Conservation (phyloP, 768 basidiomycete genomes). For the Gloeopeniophorella convolvens region DNA sequence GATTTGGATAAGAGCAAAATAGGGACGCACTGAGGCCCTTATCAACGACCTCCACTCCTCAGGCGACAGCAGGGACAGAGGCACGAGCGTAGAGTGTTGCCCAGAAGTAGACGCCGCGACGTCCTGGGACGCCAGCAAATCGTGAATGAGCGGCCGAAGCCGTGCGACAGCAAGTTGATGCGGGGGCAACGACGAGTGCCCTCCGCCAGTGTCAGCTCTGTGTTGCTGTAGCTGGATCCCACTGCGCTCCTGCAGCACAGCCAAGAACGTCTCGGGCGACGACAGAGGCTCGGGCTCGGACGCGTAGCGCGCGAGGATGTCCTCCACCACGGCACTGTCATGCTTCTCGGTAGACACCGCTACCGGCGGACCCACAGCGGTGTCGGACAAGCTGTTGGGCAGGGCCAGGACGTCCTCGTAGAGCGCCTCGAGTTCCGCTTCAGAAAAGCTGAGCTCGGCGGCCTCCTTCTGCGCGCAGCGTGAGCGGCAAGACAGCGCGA, state of each 20-base stretch:
- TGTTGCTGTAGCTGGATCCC: not conserved
- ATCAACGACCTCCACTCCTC: constrained; percentile 41
- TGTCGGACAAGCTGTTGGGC: constrained; percentile 12
- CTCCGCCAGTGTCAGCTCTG: not conserved
- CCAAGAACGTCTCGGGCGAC: not conserved
- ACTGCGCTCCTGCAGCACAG: constrained; percentile 1
- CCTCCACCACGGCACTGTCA: constrained; percentile 27
- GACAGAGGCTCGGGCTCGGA: not conserved
- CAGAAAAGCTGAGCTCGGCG: constrained; percentile 24
- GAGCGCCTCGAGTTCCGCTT: constrained; percentile 33
- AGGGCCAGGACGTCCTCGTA: constrained; percentile 37
- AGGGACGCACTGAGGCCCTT: constrained; percentile 46
- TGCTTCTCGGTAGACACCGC: not conserved
- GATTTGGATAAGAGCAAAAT: constrained; percentile 32
- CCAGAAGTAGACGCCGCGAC: not conserved
- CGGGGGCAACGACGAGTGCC: not conserved
- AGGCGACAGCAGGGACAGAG: constrained; percentile 36
- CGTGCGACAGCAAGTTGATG: not conserved
- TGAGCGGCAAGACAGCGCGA: not conserved
- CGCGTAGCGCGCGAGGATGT: constrained; percentile 24
- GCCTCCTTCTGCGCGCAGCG: not conserved
- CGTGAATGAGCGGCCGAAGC: not conserved
- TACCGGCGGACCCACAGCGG: constrained; percentile 9
- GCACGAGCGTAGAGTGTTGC: not conserved
- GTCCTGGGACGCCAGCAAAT: not conserved